Evolutionary conservation across 164 flowering plant genomes (phyloP).

Genomic region (Akebia trifoliata): DNA sequence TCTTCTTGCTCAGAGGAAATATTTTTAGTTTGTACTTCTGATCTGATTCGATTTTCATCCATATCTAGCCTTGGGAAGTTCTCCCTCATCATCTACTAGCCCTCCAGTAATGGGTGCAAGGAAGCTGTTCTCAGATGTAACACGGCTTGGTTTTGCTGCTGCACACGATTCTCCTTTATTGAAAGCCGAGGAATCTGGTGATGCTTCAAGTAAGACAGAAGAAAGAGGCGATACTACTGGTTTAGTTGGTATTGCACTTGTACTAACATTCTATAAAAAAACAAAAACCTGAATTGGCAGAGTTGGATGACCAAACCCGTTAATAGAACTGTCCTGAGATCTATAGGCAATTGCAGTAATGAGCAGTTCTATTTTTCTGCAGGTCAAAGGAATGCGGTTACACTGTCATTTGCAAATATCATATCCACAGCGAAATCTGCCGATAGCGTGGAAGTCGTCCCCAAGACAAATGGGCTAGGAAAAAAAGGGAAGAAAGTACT

Average conservation of each 20-base stretch:
- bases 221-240: constrained; percentile 28
- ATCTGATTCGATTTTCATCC: not conserved
- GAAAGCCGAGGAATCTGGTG: constrained; percentile 35
- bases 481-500: constrained; percentile 94
- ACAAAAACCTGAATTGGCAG: not conserved
- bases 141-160: constrained; percentile 90
- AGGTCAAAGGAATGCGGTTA: constrained; percentile 42
- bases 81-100: constrained; percentile 49
- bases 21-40: not conserved
- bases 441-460: constrained; percentile 23
- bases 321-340: too few species aligned
- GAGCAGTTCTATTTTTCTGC: constrained; percentile 18
- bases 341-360: too few species aligned
- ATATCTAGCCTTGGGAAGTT: constrained; percentile 60
- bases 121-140: constrained; percentile 69
- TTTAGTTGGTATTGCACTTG: constrained; percentile 21
- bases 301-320: too few species aligned
- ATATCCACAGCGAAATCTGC: constrained; percentile 48
- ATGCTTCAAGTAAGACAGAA: constrained; percentile 21
- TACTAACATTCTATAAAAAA: not conserved
- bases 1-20: too few species aligned
- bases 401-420: constrained; percentile 63
- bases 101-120: constrained; percentile 57
- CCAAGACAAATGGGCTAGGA: constrained; percentile 37
- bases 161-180: constrained; percentile 71